These are phyloP conservation scores for Ustilago xerochloae DNA, from an alignment of 1,284 basidiomycete genomes.

Conservation along the genomic window DNA sequence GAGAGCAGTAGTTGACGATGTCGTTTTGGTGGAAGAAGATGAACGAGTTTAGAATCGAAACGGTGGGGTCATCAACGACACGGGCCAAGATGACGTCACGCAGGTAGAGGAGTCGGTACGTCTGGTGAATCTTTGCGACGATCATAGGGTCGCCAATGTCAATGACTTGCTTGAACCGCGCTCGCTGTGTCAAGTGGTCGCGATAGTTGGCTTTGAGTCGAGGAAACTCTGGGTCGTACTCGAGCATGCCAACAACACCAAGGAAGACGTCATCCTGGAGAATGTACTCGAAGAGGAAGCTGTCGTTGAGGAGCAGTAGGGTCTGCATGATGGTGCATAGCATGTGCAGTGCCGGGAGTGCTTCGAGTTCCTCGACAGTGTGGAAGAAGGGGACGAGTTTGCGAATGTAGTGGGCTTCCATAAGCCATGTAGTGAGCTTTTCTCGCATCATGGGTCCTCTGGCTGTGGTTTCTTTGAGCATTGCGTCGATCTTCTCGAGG, in stretches of 20 bases:
- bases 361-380: constrained; percentile 91
- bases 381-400: constrained; percentile 84
- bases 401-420: constrained; percentile 83
- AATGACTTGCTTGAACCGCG: constrained; percentile 74
- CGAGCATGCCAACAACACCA: constrained; percentile 93
- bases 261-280: constrained; percentile 91
- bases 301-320: constrained; percentile 94
- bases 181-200: constrained; percentile 83
- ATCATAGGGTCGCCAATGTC: constrained; percentile 63
- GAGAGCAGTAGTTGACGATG: constrained; percentile 89
- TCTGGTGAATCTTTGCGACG: constrained; percentile 83
- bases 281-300: constrained; percentile 92
- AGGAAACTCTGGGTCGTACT: constrained; percentile 98
- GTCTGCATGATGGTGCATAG: constrained; percentile 93
- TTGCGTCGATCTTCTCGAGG: constrained; percentile 65
- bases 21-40: constrained; percentile 99
- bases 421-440: constrained; percentile 77
- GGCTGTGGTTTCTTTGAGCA: constrained; percentile 62
- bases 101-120: constrained; percentile 93
- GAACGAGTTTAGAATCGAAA: constrained; percentile 94
- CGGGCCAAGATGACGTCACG: constrained; percentile 97
- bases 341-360: constrained; percentile 85
- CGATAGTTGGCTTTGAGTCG: constrained; percentile 95
- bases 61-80: constrained; percentile 92
- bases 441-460: constrained; percentile 73